A percentile compares a stretch with the other conserved stretches of the same genome.
These are phyloP conservation scores for Stevia rebaudiana DNA, from an alignment of 140 eudicot genomes.

Conservation along the genomic window DNA sequence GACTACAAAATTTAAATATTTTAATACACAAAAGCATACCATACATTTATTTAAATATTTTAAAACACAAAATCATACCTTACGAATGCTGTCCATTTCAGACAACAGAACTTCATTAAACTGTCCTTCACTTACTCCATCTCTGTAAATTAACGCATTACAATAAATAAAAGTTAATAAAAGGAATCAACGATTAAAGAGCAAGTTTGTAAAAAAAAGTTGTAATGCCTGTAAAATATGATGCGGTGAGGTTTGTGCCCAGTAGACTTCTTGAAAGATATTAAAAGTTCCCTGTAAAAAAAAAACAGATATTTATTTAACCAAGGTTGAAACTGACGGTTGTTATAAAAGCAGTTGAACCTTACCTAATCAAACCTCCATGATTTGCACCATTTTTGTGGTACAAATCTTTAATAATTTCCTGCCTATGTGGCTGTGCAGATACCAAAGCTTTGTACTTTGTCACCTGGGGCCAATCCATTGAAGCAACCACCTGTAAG, in stretches of 20 bases:
- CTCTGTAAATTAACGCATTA: constrained; percentile 37
- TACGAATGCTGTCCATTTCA: constrained; percentile 66
- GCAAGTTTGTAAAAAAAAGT: neutral
- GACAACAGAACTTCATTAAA: constrained; percentile 57
- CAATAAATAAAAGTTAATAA: neutral
- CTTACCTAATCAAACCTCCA: constrained; percentile 69
- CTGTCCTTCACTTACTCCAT: constrained; percentile 92
- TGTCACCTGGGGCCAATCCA: constrained; percentile 90
- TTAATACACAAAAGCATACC: too few species aligned
- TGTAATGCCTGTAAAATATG: constrained; percentile 54
- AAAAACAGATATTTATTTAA: neutral
- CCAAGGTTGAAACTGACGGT: neutral
- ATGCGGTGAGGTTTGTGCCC: constrained; percentile 50
- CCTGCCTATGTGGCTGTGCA: constrained; percentile 66
- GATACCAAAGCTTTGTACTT: constrained; percentile 68
- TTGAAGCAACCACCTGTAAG: constrained; percentile 83
- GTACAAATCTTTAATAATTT: constrained; percentile 63
- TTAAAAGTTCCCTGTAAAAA: constrained; percentile 52
- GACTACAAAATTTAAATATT: neutral
- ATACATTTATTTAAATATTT: neutral
- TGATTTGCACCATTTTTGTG: constrained; percentile 35
- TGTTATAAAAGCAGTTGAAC: neutral
- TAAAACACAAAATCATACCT: constrained; percentile 25
- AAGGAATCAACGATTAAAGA: neutral
- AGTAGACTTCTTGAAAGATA: constrained; percentile 41